These are phyloP conservation scores for Cladosporium halotolerans DNA, from an alignment of 2,329 filamentous ascomycete genomes.

Conservation along the genomic window DNA sequence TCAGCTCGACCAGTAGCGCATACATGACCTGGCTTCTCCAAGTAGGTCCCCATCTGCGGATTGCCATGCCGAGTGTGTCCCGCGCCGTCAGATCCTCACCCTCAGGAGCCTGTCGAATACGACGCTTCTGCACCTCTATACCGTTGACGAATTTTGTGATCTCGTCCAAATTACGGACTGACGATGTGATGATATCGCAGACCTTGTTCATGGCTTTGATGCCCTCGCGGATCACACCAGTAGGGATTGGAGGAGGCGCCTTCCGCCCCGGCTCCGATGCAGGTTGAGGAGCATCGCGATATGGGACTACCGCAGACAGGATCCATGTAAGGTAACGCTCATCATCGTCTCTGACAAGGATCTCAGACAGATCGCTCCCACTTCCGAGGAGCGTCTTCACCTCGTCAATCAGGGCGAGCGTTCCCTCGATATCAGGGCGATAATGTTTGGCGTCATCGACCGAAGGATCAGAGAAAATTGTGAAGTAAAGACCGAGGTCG, in stretches of 20 bases:
- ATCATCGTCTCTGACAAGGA: constrained; percentile 55
- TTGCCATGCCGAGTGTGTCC: constrained; percentile 66
- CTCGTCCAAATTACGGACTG: constrained; percentile 55
- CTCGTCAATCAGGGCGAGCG: constrained; percentile 58
- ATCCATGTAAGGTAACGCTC: constrained; percentile 71
- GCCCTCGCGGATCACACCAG: constrained; percentile 65
- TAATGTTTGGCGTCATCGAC: constrained; percentile 41
- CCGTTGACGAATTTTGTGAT: constrained; percentile 57
- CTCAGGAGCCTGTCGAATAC: constrained; percentile 41
- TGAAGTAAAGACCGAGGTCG: constrained; percentile 60
- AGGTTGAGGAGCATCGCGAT: constrained; percentile 49
- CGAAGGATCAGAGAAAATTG: constrained; percentile 66
- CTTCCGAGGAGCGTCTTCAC: constrained; percentile 48
- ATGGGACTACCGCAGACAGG: constrained; percentile 68
- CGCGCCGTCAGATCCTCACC: constrained; percentile 41
- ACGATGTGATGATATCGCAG: constrained; percentile 59
- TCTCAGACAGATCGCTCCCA: constrained; percentile 15
- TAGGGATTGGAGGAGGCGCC: constrained; percentile 52
- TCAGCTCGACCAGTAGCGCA: constrained; percentile 59
- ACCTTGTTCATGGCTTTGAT: constrained; percentile 74
- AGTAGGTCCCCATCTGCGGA: constrained; percentile 64
- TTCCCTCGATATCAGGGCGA: constrained; percentile 53
- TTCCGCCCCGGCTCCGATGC: constrained; percentile 42
- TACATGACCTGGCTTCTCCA: constrained; percentile 69
- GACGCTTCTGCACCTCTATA: constrained; percentile 43